A percentile compares a stretch with the other conserved stretches of the same genome.
These are phyloP conservation scores for Scedosporium aurantiacum DNA, from an alignment of 2,329 filamentous ascomycete genomes.

Conservation along the genomic window DNA sequence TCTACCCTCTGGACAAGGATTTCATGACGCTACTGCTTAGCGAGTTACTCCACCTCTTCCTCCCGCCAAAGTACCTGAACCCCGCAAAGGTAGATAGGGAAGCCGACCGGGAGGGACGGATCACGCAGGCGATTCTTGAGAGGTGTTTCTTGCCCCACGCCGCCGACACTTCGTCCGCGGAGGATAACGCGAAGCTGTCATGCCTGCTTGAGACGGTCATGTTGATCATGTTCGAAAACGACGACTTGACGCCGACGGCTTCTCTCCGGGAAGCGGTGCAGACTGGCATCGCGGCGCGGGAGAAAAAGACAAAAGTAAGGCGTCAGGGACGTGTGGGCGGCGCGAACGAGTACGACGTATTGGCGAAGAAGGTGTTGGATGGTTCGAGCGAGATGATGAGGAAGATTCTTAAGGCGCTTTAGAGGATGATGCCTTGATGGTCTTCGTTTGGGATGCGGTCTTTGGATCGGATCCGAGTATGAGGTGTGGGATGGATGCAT, in stretches of 20 bases:
- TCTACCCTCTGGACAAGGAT: conserved; percentile 23
- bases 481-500: not conserved
- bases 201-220: conserved; percentile 49
- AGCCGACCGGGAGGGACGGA: conserved; percentile 23
- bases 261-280: conserved; percentile 27
- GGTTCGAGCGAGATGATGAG: conserved; percentile 33
- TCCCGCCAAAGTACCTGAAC: conserved; percentile 27
- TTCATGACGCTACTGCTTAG: conserved; percentile 34
- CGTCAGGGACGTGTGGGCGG: conserved; percentile 20
- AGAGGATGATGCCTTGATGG: not conserved
- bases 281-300: conserved; percentile 36
- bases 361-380: conserved; percentile 31
- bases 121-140: conserved; percentile 36
- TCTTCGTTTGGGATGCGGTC: not conserved
- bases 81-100: conserved; percentile 27
- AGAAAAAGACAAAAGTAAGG: conserved; percentile 33
- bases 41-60: conserved; percentile 32
- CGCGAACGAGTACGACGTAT: conserved; percentile 23
- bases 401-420: conserved; percentile 25
- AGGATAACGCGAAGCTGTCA: conserved; percentile 64
- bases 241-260: not conserved
- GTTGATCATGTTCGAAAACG: not conserved
- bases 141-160: conserved; percentile 54
- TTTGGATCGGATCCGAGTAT: not conserved
- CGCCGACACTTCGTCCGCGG: conserved; percentile 46